Conservation (phyloP, 176 grass and related monocot species). For the maize (Zea mays) region Zm-B73-REFERENCE-NAM-5.0 NC_050102.1:28653501-28654000, state of each 20-base stretch:
- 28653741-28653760: constrained; percentile 37
- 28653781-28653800: constrained; percentile 68
- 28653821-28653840: constrained; percentile 18
- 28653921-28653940: constrained; percentile 71
- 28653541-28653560: constrained; percentile 50
- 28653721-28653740: constrained; percentile 34
- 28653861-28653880: constrained; percentile 41
- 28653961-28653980: constrained; percentile 67
- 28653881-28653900: constrained; percentile 83
- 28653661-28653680: constrained; percentile 70
- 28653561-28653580: constrained; percentile 78
- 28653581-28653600: constrained; percentile 52
- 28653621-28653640: constrained; percentile 81
- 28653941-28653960: constrained; percentile 74
- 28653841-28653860: constrained; percentile 21
- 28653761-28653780: constrained; percentile 69
- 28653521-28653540: constrained; percentile 85
- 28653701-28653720: constrained; percentile 78
- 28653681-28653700: constrained; percentile 75
- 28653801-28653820: constrained; percentile 59
- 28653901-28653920: constrained; percentile 91
- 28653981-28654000: constrained; percentile 58
- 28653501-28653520: too few species aligned
- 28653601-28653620: constrained; percentile 65
- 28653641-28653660: constrained; percentile 76